Percentiles rank a stretch among this genome's conserved stretches.
These are phyloP conservation scores for Pogostemon cablin DNA, from an alignment of 257 asterid genomes.

Conservation along the genomic window DNA sequence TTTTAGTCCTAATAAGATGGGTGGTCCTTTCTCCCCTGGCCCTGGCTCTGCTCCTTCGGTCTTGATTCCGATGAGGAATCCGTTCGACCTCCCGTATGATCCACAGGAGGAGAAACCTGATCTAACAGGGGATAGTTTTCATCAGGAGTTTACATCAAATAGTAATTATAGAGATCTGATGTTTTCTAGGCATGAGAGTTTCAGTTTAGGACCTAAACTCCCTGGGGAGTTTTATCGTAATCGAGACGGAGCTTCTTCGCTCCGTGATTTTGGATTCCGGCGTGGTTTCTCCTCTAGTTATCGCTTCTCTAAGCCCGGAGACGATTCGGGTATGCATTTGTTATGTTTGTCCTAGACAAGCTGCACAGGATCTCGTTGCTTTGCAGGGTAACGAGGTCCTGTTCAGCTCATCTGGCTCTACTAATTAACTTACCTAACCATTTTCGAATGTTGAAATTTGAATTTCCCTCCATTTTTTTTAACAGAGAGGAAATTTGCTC, in stretches of 20 bases:
- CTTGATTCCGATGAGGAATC: conserved; percentile 65
- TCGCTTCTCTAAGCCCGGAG: conserved; percentile 32
- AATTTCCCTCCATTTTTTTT: background rate
- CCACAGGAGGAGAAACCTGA: conserved; percentile 85
- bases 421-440: too few relatives aligned
- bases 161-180: conserved; percentile 42
- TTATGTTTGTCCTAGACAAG: too few relatives aligned
- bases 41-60: conserved; percentile 92
- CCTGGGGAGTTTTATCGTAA: conserved; percentile 34
- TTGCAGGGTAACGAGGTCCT: too few relatives aligned
- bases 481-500: conserved; percentile 44
- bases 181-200: conserved; percentile 72
- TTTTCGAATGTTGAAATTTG: background rate
- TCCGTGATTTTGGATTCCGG: conserved; percentile 31
- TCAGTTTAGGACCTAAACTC: conserved; percentile 44
- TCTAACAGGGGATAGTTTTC: conserved; percentile 80
- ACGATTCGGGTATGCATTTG: conserved; percentile 41
- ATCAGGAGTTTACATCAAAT: conserved; percentile 58
- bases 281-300: background rate
- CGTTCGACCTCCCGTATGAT: conserved; percentile 93
- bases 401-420: too few relatives aligned
- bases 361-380: too few relatives aligned
- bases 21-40: conserved; percentile 45
- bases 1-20: conserved; percentile 6
- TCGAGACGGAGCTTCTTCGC: conserved; percentile 27